These are phyloP conservation scores for Macrophomina pseudophaseolina DNA, from an alignment of 2,329 filamentous ascomycete species.

Conservation along the genomic window DNA sequence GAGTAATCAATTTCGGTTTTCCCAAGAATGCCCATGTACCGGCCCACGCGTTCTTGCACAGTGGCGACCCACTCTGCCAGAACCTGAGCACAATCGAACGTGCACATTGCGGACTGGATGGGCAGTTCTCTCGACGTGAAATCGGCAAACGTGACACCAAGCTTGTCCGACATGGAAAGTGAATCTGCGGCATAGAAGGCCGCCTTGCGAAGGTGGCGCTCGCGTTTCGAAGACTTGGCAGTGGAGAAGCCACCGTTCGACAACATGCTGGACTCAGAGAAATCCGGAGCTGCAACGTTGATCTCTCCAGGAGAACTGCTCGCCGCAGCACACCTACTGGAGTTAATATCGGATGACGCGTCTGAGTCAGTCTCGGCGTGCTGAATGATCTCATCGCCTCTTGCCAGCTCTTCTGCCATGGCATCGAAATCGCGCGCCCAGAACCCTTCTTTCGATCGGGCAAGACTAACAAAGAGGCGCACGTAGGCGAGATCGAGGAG, in stretches of 20 bases:
- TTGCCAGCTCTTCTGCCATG: conserved; percentile 84
- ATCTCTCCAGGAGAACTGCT: conserved; percentile 32
- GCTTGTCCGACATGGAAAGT: conserved; percentile 82
- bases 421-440: conserved; percentile 94
- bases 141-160: conserved; percentile 84
- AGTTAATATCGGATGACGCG: conserved; percentile 30
- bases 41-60: conserved; percentile 90
- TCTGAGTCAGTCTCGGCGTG: conserved; percentile 61
- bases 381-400: conserved; percentile 75
- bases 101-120: conserved; percentile 87
- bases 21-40: conserved; percentile 84
- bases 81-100: conserved; percentile 92
- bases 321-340: conserved; percentile 28
- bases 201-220: conserved; percentile 89
- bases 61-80: conserved; percentile 93
- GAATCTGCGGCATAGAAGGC: conserved; percentile 95
- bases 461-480: conserved; percentile 90
- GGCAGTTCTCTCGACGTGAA: conserved; percentile 83
- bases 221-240: conserved; percentile 70
- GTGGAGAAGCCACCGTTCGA: conserved; percentile 28
- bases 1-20: conserved; percentile 78
- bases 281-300: not conserved
- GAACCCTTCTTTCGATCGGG: conserved; percentile 87
- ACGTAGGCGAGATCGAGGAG: conserved; percentile 91
- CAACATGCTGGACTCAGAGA: conserved; percentile 35